Percentiles rank a stretch among this genome's conserved stretches.
phyloP scores from a whole-genome alignment of 2,329 filamentous ascomycete species.

The Seiridium cupressi region DNA sequence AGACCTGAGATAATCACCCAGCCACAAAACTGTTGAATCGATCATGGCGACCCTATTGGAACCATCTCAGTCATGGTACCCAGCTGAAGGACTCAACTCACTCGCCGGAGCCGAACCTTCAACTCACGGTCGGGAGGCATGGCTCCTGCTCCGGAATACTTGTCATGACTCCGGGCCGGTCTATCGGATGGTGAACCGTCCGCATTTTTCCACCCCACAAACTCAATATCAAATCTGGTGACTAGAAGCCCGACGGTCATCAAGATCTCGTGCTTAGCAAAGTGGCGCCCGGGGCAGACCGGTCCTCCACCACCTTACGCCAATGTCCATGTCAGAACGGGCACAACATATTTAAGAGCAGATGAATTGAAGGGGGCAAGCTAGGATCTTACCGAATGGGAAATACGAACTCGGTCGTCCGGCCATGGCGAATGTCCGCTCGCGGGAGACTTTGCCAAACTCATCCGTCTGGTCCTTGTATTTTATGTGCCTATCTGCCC shows the following conservation, averaged over 20 bases:
- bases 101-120: too few species aligned
- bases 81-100: too few species aligned
- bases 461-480: constrained; percentile 7
- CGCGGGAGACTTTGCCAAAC: not conserved
- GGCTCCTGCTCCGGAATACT: not conserved
- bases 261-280: constrained; percentile 33
- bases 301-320: constrained; percentile 25
- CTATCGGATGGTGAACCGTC: not conserved
- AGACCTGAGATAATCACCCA: too few species aligned
- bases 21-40: too few species aligned
- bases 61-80: too few species aligned
- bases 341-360: too few species aligned
- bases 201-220: constrained; percentile 1
- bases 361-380: too few species aligned
- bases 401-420: constrained; percentile 15
- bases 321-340: too few species aligned
- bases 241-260: constrained; percentile 27
- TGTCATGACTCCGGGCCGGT: not conserved
- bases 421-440: constrained; percentile 10
- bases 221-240: constrained; percentile 28
- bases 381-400: constrained; percentile 2
- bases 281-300: constrained; percentile 33
- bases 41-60: too few species aligned
- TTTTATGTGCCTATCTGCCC: constrained; percentile 16
- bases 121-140: constrained; percentile 1